Conservation (phyloP, 2,329 filamentous ascomycete species). For the Pseudocercospora crystallina region DNA sequence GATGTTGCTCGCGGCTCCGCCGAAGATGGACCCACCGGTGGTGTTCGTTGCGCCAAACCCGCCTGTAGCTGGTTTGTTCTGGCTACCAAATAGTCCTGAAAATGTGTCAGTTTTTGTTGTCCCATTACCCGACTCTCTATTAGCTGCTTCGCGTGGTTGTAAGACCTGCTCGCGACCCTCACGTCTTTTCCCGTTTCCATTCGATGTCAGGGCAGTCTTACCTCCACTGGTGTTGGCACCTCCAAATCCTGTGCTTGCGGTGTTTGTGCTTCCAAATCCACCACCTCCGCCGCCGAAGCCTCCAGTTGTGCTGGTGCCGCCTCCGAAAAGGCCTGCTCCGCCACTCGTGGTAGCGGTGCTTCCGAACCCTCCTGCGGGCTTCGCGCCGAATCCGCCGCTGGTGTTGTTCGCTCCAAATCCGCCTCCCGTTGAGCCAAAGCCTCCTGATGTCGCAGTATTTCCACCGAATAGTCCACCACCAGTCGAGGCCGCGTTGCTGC, state of each 20-base stretch:
- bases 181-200: no score
- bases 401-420: conserved; percentile 14
- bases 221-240: conserved; percentile 34
- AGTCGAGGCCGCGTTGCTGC: conserved; percentile 22
- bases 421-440: conserved; percentile 24
- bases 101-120: conserved; percentile 8
- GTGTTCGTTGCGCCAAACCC: conserved; percentile 50
- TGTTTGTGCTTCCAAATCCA: conserved; percentile 24
- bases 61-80: conserved; percentile 44
- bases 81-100: conserved; percentile 36
- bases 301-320: conserved; percentile 24
- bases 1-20: conserved; percentile 41
- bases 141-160: not conserved
- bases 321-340: conserved; percentile 32
- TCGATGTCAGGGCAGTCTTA: conserved; percentile 23
- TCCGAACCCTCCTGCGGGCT: conserved; percentile 22
- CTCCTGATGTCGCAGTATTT: conserved; percentile 29
- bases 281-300: conserved; percentile 27
- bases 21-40: conserved; percentile 39
- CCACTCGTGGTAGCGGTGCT: conserved; percentile 30
- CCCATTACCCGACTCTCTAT: conserved; percentile 1
- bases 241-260: conserved; percentile 40
- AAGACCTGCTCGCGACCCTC: no score
- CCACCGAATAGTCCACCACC: conserved; percentile 28
- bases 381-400: conserved; percentile 28